Percentiles rank a stretch among this genome's conserved stretches.
These are phyloP conservation scores for Metschnikowia baotianmanensis DNA, from an alignment of 805 yeast species.

Conservation along the genomic window DNA sequence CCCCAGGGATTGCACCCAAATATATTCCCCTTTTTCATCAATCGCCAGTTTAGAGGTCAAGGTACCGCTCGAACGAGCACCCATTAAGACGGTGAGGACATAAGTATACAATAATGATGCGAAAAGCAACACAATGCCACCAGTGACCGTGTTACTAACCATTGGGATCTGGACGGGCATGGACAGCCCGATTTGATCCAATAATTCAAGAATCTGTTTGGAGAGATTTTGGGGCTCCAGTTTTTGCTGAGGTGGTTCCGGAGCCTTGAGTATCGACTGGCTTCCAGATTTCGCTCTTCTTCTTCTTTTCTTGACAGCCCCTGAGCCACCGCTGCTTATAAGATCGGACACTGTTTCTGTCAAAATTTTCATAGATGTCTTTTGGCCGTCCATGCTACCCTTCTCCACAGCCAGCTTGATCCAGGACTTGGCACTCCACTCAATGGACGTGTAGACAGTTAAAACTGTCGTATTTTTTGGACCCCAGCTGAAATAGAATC, in stretches of 20 bases:
- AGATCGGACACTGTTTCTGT: slow-evolving; percentile 13
- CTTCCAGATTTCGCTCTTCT: slow-evolving; percentile 12
- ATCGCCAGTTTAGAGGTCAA: not conserved
- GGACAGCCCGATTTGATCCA: slow-evolving; percentile 15
- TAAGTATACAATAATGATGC: slow-evolving; percentile 12
- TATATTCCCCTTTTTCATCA: slow-evolving; percentile 2
- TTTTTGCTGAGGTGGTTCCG: not conserved
- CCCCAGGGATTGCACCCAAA: slow-evolving; percentile 13
- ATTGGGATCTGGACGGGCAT: slow-evolving; percentile 13
- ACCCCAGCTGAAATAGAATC: slow-evolving; percentile 75
- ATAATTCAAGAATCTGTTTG: slow-evolving; percentile 7
- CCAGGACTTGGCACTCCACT: slow-evolving; percentile 94
- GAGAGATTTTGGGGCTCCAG: slow-evolving; percentile 3
- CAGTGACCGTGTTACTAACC: slow-evolving; percentile 11
- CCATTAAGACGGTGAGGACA: slow-evolving; percentile 1
- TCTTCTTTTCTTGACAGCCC: slow-evolving; percentile 14
- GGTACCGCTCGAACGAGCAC: not conserved
- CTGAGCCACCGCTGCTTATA: slow-evolving; percentile 9
- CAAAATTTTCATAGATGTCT: slow-evolving; percentile 24
- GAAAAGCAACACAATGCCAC: slow-evolving; percentile 9
- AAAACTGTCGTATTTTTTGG: slow-evolving; percentile 58
- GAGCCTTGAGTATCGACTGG: slow-evolving; percentile 3
- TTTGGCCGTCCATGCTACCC: slow-evolving; percentile 79
- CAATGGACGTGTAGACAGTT: slow-evolving; percentile 62
- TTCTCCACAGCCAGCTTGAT: slow-evolving; percentile 84